phyloP scores from a whole-genome alignment of 257 asterid genomes.

The Paulownia fortunei region DNA sequence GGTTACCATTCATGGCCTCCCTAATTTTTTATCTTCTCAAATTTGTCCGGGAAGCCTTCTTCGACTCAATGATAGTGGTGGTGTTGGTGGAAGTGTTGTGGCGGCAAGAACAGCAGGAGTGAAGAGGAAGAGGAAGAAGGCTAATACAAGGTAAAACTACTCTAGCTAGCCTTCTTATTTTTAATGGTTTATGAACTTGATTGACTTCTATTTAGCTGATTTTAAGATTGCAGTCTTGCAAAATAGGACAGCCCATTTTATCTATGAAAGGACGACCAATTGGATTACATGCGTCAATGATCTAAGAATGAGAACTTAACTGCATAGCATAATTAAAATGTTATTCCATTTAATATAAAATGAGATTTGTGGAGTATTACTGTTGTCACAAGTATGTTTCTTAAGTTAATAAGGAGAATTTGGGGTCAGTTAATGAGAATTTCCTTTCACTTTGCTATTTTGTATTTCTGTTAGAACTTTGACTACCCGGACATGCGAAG shows the following conservation, averaged over 20 bases:
- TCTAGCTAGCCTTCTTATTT: not conserved
- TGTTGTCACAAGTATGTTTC: not conserved
- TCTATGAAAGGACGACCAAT: no score
- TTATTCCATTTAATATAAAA: not conserved
- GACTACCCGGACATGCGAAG: no score
- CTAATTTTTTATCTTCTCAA: not conserved
- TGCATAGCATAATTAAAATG: not conserved
- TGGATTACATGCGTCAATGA: not conserved
- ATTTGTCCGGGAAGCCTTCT: slow-evolving; percentile 10
- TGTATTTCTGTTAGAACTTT: no score
- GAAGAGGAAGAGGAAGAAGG: not conserved
- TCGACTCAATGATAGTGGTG: slow-evolving; percentile 1
- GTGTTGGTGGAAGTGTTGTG: not conserved
- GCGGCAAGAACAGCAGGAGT: not conserved
- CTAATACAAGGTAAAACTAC: not conserved
- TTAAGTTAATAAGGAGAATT: not conserved
- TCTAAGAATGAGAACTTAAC: not conserved
- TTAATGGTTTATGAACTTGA: not conserved
- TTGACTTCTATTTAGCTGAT: not conserved
- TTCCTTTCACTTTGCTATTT: no score
- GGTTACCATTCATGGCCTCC: not conserved
- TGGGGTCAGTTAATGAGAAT: no score
- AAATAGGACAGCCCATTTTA: not conserved
- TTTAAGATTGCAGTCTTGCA: no score
- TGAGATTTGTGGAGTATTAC: not conserved